Base-by-base conservation (phyloP, 345 rosid genomes). In the Zanthoxylum bungeanum region DNA sequence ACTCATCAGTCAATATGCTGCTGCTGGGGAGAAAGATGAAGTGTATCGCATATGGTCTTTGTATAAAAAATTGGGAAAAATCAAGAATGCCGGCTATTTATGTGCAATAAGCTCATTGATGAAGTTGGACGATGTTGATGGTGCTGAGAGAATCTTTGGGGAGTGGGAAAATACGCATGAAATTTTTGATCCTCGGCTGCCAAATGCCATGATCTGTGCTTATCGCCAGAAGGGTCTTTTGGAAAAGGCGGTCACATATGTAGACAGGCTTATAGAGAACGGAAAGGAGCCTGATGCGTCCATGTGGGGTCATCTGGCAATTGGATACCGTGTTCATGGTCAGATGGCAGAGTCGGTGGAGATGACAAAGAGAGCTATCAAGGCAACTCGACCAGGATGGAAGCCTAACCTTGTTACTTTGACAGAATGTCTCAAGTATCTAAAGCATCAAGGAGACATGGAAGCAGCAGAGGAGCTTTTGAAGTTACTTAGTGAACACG, bases 31-130 rank as follows among this genome's bases (percentile, higher is more conserved):
- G 28, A 84, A 68, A 78, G 83, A 76, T 31, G 89, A 82, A 46
- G 85, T 88, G 9, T 80, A 76, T 72, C 83, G 89, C 16, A 73
- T 89, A 33, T 89, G 92, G 97, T 58, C 69, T 59, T 64, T 73
- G 75, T 79, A 74, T 64, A 92, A 89, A 76, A 55, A 44, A 19
- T 60, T 57, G 47, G 82, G 80, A 4, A 78, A 71, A 57, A 64
- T 79, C 47, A 60, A 73, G 72, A 89, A 81, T 70, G 68, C 82
- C 0, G 80, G 88, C 34, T 87, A 88, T 70, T 17, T 79, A 1
- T 58, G 83, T 11, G 81, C 89, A 74, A 74, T 89, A 53, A 80
- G 80, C 34, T 82, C 90, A n/a, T 80, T 87, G 64, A 58, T 82
- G 60, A 88, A 82, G 77, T 52, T 88, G 68, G 88, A 81, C 50